Conservation (phyloP, 805 yeast species). For the Saturnispora besseyi region DNA sequence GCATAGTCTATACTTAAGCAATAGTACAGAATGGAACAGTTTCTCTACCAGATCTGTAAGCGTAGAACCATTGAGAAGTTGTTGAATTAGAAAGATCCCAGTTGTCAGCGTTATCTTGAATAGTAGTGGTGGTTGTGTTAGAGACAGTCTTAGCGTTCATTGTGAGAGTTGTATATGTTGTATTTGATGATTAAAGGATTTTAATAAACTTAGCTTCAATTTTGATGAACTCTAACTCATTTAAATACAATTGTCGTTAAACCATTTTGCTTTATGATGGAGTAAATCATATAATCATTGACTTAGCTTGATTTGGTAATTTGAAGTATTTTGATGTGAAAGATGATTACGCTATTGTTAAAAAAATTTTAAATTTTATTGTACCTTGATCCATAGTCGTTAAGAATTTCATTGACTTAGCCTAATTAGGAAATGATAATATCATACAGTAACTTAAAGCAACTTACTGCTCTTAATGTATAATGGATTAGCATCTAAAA, state of each 20-base stretch:
- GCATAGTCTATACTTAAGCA: neutral
- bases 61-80: neutral
- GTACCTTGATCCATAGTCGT: neutral
- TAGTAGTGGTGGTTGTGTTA: neutral
- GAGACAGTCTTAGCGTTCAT: constrained; percentile 7
- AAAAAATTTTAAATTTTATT: neutral
- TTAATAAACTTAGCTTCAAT: neutral
- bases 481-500: too few species aligned
- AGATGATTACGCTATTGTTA: neutral
- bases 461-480: too few species aligned
- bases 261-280: too few species aligned
- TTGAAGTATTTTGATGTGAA: neutral
- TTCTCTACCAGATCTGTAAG: neutral
- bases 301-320: neutral
- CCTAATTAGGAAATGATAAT: neutral
- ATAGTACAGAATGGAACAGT: constrained; percentile 1
- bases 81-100: neutral
- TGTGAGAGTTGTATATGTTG: neutral
- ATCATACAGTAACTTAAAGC: neutral
- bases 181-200: neutral
- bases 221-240: neutral
- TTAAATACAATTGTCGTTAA: neutral
- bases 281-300: neutral
- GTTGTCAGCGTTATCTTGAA: constrained; percentile 4
- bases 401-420: neutral